Evolutionary conservation across 2,329 filamentous ascomycete genomes (phyloP).

Genomic region (Epichloe festucae): DNA sequence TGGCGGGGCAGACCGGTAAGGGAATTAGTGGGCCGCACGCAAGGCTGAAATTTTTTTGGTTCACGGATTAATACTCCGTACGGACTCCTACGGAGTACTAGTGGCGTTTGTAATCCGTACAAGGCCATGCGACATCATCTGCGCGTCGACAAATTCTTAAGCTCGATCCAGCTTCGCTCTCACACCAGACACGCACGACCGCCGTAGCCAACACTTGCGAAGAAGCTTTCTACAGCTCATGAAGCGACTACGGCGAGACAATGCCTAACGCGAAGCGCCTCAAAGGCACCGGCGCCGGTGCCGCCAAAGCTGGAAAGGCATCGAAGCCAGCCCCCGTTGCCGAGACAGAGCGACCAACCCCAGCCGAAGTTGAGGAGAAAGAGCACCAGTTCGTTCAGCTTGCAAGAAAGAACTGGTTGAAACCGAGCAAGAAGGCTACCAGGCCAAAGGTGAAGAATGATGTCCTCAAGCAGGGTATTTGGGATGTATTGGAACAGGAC

Average conservation of each 20-base stretch:
- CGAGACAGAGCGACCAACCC: conserved; percentile 32
- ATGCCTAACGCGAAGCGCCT: conserved; percentile 50
- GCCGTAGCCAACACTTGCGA: not conserved
- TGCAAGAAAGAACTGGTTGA: conserved; percentile 77
- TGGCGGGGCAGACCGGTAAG: not conserved
- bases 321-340: conserved; percentile 26
- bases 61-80: not conserved
- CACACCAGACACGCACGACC: not conserved
- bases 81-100: too few species aligned
- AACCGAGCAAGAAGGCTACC: conserved; percentile 42
- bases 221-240: conserved; percentile 1
- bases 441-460: conserved; percentile 71
- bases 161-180: not conserved
- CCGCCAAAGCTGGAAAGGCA: conserved; percentile 17
- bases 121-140: not conserved
- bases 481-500: conserved; percentile 75
- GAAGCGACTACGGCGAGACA: conserved; percentile 1
- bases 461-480: conserved; percentile 75
- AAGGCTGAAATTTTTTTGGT: conserved; percentile 14
- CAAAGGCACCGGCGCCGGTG: conserved; percentile 37
- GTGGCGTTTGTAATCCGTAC: not conserved
- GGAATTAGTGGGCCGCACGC: conserved; percentile 7
- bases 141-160: not conserved
- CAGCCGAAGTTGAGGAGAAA: conserved; percentile 57
- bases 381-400: conserved; percentile 62